Evolutionary conservation across 345 rosid species (phyloP), one percentile per base, ranked within the genome.

Genomic region (Pseudoturritis turrita): DNA sequence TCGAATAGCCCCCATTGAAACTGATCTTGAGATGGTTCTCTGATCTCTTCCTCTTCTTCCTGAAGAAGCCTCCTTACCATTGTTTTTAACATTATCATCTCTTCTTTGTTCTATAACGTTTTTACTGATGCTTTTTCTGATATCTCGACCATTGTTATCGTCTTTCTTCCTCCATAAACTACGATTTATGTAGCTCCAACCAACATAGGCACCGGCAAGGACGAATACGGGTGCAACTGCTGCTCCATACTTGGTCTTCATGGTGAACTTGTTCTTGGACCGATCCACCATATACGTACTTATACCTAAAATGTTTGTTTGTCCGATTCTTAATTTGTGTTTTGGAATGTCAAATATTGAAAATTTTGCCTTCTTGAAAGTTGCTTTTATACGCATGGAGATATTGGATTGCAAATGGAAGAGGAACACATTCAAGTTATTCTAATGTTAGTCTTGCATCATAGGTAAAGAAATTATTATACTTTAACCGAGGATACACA

Each of bases 1-100:
- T 51, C 80, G 84, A 31, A 88, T 73, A 11, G 79, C 78, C 10
- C 82, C 89, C 37, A 88, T 1, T 26, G 87, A 81, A 76, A 83
- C 47, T 13, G 89, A 83, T 69, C 79, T 81, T 45, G 84, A 33
- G 22, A 66, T 26, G 5, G 23, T 31, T 26, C 14, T 35, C 12
- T 57, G 13, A 2, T 25, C 75, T 31, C 26, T 55, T n/a, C 12
- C 44, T 4, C 19, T 19, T 63, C 71, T 74, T 21, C 47, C 19
- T 41, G 37, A 59, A 29, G 62, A 67, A 52, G 12, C 45, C 31
- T 75, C 74, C 64, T 62, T 68, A 8, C 65, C 17, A 3, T n/a
- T 35, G 3, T 22, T 53, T 26, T 75, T 43, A 47, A 11, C 70
- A 52, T 53, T 54, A 26, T 21, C 36, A 36, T 62, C 75, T 53